Percentiles rank a stretch among this genome's conserved stretches.
phyloP scores from a whole-genome alignment of 352 stramenopile genomes.

The Globisporangium spinosum region DNA sequence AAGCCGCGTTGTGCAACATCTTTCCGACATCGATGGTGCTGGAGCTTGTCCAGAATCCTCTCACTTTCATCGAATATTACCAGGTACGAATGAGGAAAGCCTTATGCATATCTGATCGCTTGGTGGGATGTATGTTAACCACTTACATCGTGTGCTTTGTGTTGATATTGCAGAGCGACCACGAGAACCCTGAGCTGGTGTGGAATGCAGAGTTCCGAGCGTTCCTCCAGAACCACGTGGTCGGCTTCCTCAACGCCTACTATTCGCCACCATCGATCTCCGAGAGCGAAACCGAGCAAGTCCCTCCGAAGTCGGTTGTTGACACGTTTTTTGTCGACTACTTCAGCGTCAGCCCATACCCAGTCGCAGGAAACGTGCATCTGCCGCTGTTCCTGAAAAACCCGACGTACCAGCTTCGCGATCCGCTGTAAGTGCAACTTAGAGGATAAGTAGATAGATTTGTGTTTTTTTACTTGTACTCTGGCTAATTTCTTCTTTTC shows the following conservation, averaged over 20 bases:
- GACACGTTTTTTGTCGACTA: slow-evolving; percentile 76
- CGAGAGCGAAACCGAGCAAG: slow-evolving; percentile 35
- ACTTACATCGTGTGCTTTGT: slow-evolving; percentile 2
- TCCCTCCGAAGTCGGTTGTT: slow-evolving; percentile 31
- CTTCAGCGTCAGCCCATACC: slow-evolving; percentile 56
- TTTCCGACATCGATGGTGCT: slow-evolving; percentile 64
- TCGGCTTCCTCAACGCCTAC: slow-evolving; percentile 74
- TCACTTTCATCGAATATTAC: slow-evolving; percentile 56
- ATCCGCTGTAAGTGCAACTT: slow-evolving; percentile 71
- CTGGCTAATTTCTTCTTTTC: too few relatives aligned
- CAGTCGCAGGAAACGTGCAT: slow-evolving; percentile 88
- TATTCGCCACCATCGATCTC: slow-evolving; percentile 53
- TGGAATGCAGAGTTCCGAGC: slow-evolving; percentile 90
- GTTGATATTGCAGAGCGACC: slow-evolving; percentile 71
- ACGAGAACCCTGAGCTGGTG: slow-evolving; percentile 92
- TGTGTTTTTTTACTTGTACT: too few relatives aligned
- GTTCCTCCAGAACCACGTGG: slow-evolving; percentile 71
- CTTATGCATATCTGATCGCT: background rate
- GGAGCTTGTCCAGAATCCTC: slow-evolving; percentile 45
- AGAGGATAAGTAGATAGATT: too few relatives aligned
- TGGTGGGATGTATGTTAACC: background rate
- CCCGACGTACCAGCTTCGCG: slow-evolving; percentile 89
- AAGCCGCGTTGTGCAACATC: slow-evolving; percentile 56
- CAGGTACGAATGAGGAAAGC: slow-evolving; percentile 26
- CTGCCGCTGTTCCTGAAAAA: slow-evolving; percentile 92